Conservation (phyloP, 2,329 filamentous ascomycete species). For the Arthrobotrys sphaeroides region DNA sequence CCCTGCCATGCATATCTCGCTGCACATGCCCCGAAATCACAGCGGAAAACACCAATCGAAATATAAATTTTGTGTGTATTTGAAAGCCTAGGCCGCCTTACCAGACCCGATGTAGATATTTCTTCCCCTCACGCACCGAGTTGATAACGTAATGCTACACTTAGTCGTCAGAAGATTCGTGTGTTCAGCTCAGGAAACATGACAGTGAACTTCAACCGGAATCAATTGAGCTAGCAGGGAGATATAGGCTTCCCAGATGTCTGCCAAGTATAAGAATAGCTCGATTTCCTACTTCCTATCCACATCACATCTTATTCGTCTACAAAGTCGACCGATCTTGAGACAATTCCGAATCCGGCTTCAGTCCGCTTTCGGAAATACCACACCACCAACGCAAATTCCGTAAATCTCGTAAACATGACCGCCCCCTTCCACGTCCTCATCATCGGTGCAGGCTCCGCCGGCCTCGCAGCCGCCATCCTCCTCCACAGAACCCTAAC, state of each 20-base stretch:
- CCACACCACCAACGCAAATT: conserved; percentile 32
- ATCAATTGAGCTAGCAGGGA: background rate
- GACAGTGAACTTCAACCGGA: background rate
- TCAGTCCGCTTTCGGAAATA: conserved; percentile 14
- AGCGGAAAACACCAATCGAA: too few species aligned
- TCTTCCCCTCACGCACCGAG: background rate
- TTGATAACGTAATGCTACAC: conserved; percentile 26
- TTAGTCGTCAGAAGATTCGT: conserved; percentile 32
- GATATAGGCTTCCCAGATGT: too few species aligned
- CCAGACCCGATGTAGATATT: conserved; percentile 6
- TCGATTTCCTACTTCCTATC: background rate
- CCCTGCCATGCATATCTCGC: background rate
- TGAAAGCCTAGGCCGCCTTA: background rate
- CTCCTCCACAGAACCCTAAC: conserved; percentile 60
- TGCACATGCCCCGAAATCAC: background rate
- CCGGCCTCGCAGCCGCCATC: conserved; percentile 61
- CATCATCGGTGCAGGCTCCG: conserved; percentile 32
- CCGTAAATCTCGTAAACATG: background rate
- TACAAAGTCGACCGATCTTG: background rate
- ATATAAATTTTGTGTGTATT: too few species aligned
- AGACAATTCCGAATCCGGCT: background rate
- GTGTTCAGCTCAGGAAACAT: background rate
- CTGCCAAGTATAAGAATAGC: conserved; percentile 8
- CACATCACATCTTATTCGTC: background rate
- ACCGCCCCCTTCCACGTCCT: conserved; percentile 20